Base-by-base conservation (phyloP, 768 basidiomycete species). In the Mycena olivaceomarginata region DNA sequence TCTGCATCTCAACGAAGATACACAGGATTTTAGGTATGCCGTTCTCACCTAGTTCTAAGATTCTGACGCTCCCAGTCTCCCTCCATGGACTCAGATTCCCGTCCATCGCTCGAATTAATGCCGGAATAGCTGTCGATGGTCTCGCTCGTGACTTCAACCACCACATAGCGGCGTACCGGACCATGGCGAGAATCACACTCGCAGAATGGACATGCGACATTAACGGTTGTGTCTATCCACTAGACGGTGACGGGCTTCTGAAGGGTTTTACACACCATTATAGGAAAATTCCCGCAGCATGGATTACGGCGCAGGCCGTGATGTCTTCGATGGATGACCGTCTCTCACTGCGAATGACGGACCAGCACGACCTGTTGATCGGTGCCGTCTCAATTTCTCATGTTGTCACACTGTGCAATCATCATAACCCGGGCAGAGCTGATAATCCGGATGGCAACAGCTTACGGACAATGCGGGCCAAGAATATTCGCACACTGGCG, bases 161-260 rank as follows among this genome's bases (percentile, higher is more conserved):
- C 43, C 80, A 80, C 66, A 77, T 80, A 5, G 10, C 72, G 16
- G 59, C 63, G 9, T 80, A 69, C 51, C 67, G 78, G 1, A 5
- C 10, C 13, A 74, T 80, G 78, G 80, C 78, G 2, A n/a, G 57
- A 2, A 75, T 81, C 31, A 79, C 80, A 0, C 39, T 79, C 6
- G 67, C 73, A 0, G 76, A 79, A 37, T 81, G 78, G 80, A 75
- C 70, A 4, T 79, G 79, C 59, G 22, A 5, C 1, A 57, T 79
- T 4, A 73, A 70, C 37, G 16, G 65, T 3, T 79, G 78, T 25
- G 2, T 51, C 2, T 31, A 67, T 43, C 74, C 78, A 0, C 51
- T 79, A 5, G 78, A 79, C 31, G 73, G 73, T 2, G 15, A 7
- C 3, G 72, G 72, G 2, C 72, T 67, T 10, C 2, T 0, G 1